Evolutionary conservation across 352 stramenopile species (phyloP), one percentile per base, ranked within the genome.

Genomic region (Globisporangium nagaii): DNA sequence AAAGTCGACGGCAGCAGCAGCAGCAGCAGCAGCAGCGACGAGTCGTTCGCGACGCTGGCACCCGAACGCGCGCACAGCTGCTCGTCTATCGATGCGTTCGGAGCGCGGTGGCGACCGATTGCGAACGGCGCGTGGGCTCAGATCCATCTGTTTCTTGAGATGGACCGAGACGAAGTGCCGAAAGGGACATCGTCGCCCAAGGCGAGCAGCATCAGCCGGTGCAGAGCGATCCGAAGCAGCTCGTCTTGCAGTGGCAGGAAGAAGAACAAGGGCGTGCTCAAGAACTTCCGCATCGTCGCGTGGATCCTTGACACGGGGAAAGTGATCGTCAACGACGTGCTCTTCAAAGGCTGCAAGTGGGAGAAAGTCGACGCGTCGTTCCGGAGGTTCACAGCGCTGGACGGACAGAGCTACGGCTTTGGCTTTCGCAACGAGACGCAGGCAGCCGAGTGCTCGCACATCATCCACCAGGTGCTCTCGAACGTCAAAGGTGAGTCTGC

Each of bases 241-340:
- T 32, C 48, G 2, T 17, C 13, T 17, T 46, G 32, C 9, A 17
- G 6, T 10, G 27, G 22, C 25, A 47, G 20, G n/a, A 42, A 8
- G 6, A 49, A 49, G 19, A 24, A 12, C 32, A 46, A 58, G 28
- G 56, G 24, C 17, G 58, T 67, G 13, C 55, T 73, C 48, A 56
- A 66, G 40, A 66, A 66, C 41, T 79, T 85, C 37, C 71, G 76
- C 5, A 58, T 87, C 19, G 70, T 87, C 1, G 73, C 65, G 24
- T 87, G 76, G 76, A 56, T 85, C 12, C 53, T 84, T 24, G 73
- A 87, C 47, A 79, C 71, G 9, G 76, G 71, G 13, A 60, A 64
- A 49, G 70, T 87, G 20, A 66, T 87, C 17, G 53, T 85, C 34
- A 84, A 84, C 49, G 73, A 84, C 56, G 37, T 68, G 20, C 45